phyloP scores from a whole-genome alignment of 495 filamentous ascomycete species.

The Tetracladium marchalianum region DNA sequence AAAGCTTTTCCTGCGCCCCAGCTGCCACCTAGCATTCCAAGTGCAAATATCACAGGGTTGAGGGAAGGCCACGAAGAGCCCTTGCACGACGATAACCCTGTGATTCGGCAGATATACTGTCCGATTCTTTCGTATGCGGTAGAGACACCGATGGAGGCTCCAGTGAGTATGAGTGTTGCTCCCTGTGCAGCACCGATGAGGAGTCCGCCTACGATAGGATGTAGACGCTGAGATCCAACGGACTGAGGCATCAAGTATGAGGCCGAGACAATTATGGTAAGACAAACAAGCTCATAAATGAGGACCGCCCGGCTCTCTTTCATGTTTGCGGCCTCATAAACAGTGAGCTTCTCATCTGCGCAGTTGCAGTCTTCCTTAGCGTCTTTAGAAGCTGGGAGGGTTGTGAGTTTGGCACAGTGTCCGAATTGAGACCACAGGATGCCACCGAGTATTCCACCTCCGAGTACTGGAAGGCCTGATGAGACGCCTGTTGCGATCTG shows the following conservation, averaged over 20 bases:
- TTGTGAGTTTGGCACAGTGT: too few species aligned
- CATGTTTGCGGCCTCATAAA: neutral
- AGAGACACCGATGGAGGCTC: slow-evolving; percentile 34
- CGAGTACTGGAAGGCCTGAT: slow-evolving; percentile 30
- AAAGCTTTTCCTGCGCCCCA: too few species aligned
- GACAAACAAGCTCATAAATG: neutral
- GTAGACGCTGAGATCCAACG: slow-evolving; percentile 5
- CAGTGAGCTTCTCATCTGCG: neutral
- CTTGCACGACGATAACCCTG: too few species aligned
- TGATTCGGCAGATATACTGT: slow-evolving; percentile 28
- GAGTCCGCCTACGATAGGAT: slow-evolving; percentile 35
- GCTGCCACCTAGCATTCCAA: slow-evolving; percentile 16
- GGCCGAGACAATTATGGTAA: neutral
- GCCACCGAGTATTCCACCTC: slow-evolving; percentile 32
- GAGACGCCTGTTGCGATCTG: slow-evolving; percentile 34
- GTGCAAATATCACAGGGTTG: slow-evolving; percentile 4
- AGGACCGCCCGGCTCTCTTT: neutral
- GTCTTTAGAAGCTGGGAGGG: too few species aligned
- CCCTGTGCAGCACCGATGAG: slow-evolving; percentile 38
- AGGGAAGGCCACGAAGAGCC: neutral
- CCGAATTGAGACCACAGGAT: slow-evolving; percentile 8
- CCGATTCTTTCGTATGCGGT: slow-evolving; percentile 41
- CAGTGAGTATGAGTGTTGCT: slow-evolving; percentile 29
- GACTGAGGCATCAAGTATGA: neutral
- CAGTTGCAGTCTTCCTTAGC: too few species aligned